Conservation (phyloP, 805 yeast species). For the Cyberlindnera amylophila region DNA sequence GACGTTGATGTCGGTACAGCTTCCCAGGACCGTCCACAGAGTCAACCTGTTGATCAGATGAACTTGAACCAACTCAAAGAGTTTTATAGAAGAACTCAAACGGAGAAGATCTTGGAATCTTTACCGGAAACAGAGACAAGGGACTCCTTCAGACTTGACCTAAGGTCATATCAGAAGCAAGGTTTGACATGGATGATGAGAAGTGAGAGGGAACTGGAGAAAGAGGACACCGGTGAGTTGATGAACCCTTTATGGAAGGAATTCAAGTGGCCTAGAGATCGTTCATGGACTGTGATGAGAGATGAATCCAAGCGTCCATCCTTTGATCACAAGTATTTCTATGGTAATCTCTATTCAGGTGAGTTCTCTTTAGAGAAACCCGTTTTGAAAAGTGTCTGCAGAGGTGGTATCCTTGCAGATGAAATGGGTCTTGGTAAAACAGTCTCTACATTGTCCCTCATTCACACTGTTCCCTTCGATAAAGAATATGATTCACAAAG, state of each 20-base stretch:
- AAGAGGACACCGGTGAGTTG: slow-evolving; percentile 42
- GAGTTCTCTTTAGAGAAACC: slow-evolving; percentile 72
- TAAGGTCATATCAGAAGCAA: slow-evolving; percentile 78
- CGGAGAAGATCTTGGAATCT: slow-evolving; percentile 48
- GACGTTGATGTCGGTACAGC: slow-evolving; percentile 31
- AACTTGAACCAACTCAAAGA: slow-evolving; percentile 70
- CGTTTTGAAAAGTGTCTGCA: slow-evolving; percentile 49
- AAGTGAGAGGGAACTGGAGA: slow-evolving; percentile 58
- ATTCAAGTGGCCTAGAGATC: slow-evolving; percentile 66
- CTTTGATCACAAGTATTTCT: slow-evolving; percentile 41
- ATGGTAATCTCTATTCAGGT: slow-evolving; percentile 77
- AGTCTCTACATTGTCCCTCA: slow-evolving; percentile 71
- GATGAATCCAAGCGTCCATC: slow-evolving; percentile 15
- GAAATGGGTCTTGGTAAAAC: slow-evolving; percentile 98
- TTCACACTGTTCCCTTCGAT: slow-evolving; percentile 63
- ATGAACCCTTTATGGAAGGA: slow-evolving; percentile 86
- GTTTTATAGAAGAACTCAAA: slow-evolving; percentile 70
- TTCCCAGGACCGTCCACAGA: slow-evolving; percentile 11
- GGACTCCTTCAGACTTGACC: slow-evolving; percentile 48
- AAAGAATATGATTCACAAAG: slow-evolving; percentile 11
- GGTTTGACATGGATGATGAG: slow-evolving; percentile 90
- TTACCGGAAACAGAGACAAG: slow-evolving; percentile 57
- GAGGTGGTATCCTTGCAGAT: slow-evolving; percentile 90
- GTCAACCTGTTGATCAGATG: slow-evolving; percentile 36
- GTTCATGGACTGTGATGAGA: slow-evolving; percentile 34